Evolutionary conservation across 164 flowering plant species (phyloP).

Genomic region (Umbilicus rupestris): DNA sequence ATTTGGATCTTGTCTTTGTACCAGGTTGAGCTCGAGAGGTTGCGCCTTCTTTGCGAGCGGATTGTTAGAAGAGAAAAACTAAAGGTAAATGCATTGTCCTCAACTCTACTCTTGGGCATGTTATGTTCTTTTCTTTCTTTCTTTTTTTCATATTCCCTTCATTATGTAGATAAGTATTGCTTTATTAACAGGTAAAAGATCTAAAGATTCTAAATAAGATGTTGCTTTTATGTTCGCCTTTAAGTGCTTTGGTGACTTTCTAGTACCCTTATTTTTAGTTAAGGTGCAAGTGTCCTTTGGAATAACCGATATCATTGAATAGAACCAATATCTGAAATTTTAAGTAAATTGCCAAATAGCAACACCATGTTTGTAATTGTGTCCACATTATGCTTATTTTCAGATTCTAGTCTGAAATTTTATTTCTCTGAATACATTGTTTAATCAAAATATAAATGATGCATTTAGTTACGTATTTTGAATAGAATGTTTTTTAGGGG

Average conservation of each 20-base stretch:
- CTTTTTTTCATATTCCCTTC: too few relatives aligned
- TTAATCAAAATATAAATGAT: not conserved
- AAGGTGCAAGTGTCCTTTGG: not conserved
- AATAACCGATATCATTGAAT: not conserved
- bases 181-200: not conserved
- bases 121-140: too few relatives aligned
- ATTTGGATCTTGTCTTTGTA: slow-evolving; percentile 2
- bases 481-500: not conserved
- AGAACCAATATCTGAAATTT: not conserved
- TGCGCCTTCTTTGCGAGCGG: slow-evolving; percentile 93
- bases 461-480: not conserved
- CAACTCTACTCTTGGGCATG: not conserved
- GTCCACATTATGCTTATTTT: not conserved
- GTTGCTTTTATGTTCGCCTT: too few relatives aligned
- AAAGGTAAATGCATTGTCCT: slow-evolving; percentile 39
- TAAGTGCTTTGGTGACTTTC: not conserved
- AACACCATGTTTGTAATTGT: not conserved
- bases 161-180: not conserved
- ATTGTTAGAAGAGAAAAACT: slow-evolving; percentile 79
- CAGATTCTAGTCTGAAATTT: not conserved
- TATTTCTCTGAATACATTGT: not conserved
- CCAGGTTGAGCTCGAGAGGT: slow-evolving; percentile 92
- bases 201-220: too few relatives aligned
- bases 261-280: not conserved
- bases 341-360: not conserved